phyloP scores from a whole-genome alignment of 306 rosid species.

The Quercus parvula region DNA sequence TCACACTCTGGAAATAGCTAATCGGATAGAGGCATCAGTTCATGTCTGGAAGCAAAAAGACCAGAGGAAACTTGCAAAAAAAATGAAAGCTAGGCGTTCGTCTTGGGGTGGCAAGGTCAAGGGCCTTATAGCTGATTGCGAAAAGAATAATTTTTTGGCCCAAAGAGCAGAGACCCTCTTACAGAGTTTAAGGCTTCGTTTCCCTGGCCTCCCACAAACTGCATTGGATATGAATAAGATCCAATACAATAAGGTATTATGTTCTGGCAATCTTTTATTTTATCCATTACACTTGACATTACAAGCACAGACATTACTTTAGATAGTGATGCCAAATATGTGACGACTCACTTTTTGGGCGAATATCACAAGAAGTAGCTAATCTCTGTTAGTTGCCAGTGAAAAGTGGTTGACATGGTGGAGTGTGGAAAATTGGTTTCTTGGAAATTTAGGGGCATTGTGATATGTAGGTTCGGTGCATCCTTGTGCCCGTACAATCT shows the following conservation, averaged over 20 bases:
- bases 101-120: slow-evolving; percentile 97
- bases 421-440: background rate
- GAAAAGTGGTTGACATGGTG: background rate
- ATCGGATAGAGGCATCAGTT: slow-evolving; percentile 82
- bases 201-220: slow-evolving; percentile 92
- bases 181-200: slow-evolving; percentile 67
- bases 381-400: background rate
- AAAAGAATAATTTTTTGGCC: slow-evolving; percentile 50
- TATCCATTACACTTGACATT: background rate
- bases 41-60: slow-evolving; percentile 84
- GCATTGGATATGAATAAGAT: slow-evolving; percentile 90
- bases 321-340: background rate
- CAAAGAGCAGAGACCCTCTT: slow-evolving; percentile 79
- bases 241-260: slow-evolving; percentile 75
- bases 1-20: slow-evolving; percentile 74
- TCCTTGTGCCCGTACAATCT: background rate
- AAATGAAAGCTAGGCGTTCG: slow-evolving; percentile 53
- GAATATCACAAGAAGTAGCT: background rate
- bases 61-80: slow-evolving; percentile 43
- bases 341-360: background rate
- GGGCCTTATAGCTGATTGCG: slow-evolving; percentile 63
- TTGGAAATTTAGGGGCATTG: background rate
- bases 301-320: background rate
- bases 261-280: background rate
- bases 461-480: background rate